Base-by-base conservation (phyloP, 2,329 filamentous ascomycete species). In the Neonectria hederae region DNA sequence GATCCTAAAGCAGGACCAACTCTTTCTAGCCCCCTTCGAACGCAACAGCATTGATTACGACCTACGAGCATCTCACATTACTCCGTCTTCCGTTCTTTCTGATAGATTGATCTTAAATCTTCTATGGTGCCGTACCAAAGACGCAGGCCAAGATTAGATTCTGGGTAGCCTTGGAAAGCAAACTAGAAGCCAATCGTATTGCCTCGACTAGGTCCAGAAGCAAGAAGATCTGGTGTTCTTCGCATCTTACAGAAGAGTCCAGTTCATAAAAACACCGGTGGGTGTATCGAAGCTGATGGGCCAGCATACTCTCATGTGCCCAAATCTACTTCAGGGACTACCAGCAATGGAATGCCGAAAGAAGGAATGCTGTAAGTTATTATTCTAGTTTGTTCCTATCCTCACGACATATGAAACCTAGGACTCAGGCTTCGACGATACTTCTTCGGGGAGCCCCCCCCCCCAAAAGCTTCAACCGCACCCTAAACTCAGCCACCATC, bases 41-140 rank as follows among this genome's bases (percentile, higher is more conserved):
- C 35, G 14, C 14, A 7, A 17, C 14, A 38, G 14, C 14, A 38
- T 17, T n/a, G 5, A 17, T 38, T 7, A 38, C 35, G 14, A 13
- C 14, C 14, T 17, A 7, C 35, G 13, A 38, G 7, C 14, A 26
- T 28, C 22, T 4, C 45, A 5, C 9, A 3, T 17, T 17, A 14
- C 3, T 17, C 2, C 14, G 14, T 17, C 6, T 38, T 38, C 35
- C 14, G 8, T 38, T 38, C 2, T 17, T n/a, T 2, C n/a, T 5
- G 1, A 6, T 5, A 2, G 4, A 7, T 17, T 6, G 5, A 1
- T n/a, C 14, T 6, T 38, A 3, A 6, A 4, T 43, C 11, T 2
- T 13, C 40, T 1, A 13, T 8, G 19, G 9, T 11, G 4, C 19
- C 40, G n/a, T 10, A 9, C 40, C 40, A 13, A 13, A n/a, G n/a